A percentile compares a stretch with the other conserved stretches of the same genome.
Evolutionary conservation across 148 eudicot genomes (phyloP).

Genomic region (Talinum fruticosum): DNA sequence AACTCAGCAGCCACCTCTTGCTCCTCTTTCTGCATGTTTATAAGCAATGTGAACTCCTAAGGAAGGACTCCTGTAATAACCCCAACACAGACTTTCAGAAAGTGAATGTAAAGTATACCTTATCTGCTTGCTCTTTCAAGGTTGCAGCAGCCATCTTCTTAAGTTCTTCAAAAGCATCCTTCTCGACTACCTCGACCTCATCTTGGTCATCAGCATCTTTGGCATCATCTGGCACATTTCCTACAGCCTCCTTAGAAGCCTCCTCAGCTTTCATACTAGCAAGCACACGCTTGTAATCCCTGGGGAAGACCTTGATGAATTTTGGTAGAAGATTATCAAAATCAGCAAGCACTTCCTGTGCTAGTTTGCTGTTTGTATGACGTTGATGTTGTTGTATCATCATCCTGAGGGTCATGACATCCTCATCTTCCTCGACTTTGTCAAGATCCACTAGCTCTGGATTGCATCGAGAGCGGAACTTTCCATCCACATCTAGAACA

Average conservation of each 20-base stretch:
- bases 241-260: conserved; percentile 49
- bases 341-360: conserved; percentile 73
- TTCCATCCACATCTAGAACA: conserved; percentile 72
- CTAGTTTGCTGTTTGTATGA: conserved; percentile 79
- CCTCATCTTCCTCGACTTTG: conserved; percentile 89
- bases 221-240: conserved; percentile 30
- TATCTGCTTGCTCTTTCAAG: conserved; percentile 29
- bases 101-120: conserved; percentile 28
- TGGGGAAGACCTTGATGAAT: conserved; percentile 91
- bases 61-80: neutral
- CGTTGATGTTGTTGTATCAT: conserved; percentile 99
- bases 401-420: conserved; percentile 75
- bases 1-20: conserved; percentile 33
- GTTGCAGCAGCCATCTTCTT: conserved; percentile 72
- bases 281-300: conserved; percentile 87
- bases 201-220: conserved; percentile 50
- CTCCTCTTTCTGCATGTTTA: conserved; percentile 21
- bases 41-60: neutral
- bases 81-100: neutral
- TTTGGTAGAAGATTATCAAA: conserved; percentile 70
- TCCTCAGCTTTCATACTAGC: conserved; percentile 63
- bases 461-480: conserved; percentile 68
- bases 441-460: conserved; percentile 93
- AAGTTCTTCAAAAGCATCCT: conserved; percentile 88
- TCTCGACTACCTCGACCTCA: conserved; percentile 58